phyloP scores from a whole-genome alignment of 2,329 filamentous ascomycete species.

The Aspergillus sp. region DNA sequence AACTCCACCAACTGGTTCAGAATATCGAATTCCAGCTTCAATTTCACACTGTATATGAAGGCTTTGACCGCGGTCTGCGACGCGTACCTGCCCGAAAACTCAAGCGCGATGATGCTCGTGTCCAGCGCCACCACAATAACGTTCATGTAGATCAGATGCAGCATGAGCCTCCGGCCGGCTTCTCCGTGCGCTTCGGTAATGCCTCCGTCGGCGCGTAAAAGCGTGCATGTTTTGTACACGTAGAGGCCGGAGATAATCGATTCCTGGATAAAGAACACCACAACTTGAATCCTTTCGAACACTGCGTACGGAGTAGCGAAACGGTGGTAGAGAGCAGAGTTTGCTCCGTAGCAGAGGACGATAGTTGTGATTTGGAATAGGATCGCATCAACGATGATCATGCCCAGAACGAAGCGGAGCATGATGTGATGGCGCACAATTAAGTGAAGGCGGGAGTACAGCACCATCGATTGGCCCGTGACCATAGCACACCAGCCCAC shows the following conservation, averaged over 20 bases:
- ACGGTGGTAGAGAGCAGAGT: background rate
- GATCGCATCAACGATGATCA: background rate
- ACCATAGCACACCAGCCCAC: slow-evolving; percentile 1
- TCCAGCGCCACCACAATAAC: slow-evolving; percentile 6
- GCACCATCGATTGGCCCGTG: slow-evolving; percentile 1
- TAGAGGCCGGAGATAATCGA: background rate
- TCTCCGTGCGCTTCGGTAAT: background rate
- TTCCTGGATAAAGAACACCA: background rate
- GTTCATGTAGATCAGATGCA: slow-evolving; percentile 4
- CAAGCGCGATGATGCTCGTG: slow-evolving; percentile 4
- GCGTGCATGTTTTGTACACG: background rate
- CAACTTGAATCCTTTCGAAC: background rate
- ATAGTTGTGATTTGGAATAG: background rate
- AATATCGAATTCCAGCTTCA: slow-evolving; percentile 8
- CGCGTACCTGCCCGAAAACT: slow-evolving; percentile 6
- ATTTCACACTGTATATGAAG: slow-evolving; percentile 9
- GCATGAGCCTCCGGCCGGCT: slow-evolving; percentile 3
- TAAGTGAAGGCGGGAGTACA: background rate
- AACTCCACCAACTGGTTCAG: slow-evolving; percentile 5
- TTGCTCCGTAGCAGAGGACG: background rate
- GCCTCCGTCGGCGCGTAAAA: background rate
- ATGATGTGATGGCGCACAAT: background rate
- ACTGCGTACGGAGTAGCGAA: background rate
- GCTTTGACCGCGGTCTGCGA: slow-evolving; percentile 6
- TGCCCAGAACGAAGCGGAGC: background rate